Evolutionary conservation across 108 stramenopile species (phyloP).

Genomic region (Conticribra guillardii): DNA sequence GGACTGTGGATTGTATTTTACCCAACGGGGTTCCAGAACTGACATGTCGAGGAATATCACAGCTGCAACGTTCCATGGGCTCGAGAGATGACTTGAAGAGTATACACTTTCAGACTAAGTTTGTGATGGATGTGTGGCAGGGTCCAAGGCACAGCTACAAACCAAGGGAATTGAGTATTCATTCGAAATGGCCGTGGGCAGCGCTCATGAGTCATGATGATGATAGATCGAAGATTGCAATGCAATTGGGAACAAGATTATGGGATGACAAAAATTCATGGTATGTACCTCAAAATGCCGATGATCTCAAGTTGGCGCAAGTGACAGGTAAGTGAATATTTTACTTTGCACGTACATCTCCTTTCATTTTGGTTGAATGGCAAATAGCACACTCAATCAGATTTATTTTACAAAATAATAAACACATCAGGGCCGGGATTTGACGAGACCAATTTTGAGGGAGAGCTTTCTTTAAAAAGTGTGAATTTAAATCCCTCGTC

Average conservation of each 20-base stretch:
- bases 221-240: conserved; percentile 23
- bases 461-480: conserved; percentile 4
- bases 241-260: not conserved
- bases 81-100: conserved; percentile 2
- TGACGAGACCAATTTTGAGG: not conserved
- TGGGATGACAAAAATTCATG: conserved; percentile 21
- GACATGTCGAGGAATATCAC: conserved; percentile 25
- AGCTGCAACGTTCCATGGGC: conserved; percentile 8
- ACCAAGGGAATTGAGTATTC: not conserved
- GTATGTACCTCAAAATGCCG: conserved; percentile 17
- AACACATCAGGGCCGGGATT: conserved; percentile 29
- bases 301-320: not conserved
- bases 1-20: conserved; percentile 30
- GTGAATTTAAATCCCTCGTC: not conserved
- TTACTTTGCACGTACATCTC: no score
- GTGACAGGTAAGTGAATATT: not conserved
- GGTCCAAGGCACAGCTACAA: not conserved
- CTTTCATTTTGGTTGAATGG: no score
- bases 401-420: not conserved
- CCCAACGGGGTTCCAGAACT: conserved; percentile 28
- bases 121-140: not conserved
- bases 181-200: conserved; percentile 28
- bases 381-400: not conserved
- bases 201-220: conserved; percentile 33
- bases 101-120: conserved; percentile 8